Evolutionary conservation across 2,329 filamentous ascomycete genomes (phyloP).

Genomic region (Pseudogymnoascus sp.): DNA sequence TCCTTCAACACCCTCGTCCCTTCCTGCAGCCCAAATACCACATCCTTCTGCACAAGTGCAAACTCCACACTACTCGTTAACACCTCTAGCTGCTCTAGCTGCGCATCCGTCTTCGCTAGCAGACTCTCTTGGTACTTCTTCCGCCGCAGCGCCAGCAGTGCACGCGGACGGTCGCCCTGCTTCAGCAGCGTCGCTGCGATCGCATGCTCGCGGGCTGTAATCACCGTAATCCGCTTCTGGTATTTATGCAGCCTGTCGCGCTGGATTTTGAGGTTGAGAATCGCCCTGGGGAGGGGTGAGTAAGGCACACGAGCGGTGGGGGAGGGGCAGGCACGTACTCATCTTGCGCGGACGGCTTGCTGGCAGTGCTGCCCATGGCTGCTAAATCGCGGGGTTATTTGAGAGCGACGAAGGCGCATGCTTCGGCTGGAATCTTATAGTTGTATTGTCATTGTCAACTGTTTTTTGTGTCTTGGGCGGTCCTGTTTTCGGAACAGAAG

Average conservation of each 20-base stretch:
- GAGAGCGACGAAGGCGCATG: conserved; percentile 1
- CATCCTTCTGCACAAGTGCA: conserved; percentile 92
- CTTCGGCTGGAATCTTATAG: neutral
- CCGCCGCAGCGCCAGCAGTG: conserved; percentile 78
- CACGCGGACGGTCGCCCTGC: conserved; percentile 69
- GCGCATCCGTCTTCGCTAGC: conserved; percentile 79
- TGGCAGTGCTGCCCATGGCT: conserved; percentile 59
- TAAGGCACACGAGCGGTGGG: conserved; percentile 11
- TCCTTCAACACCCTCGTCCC: conserved; percentile 82
- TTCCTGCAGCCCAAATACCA: conserved; percentile 85
- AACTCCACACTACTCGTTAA: conserved; percentile 89
- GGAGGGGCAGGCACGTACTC: conserved; percentile 49
- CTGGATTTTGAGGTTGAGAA: conserved; percentile 95
- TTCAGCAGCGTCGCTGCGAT: conserved; percentile 78
- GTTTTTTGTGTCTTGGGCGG: neutral
- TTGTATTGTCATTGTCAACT: conserved; percentile 11
- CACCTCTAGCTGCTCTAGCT: conserved; percentile 88
- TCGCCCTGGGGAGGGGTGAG: conserved; percentile 54
- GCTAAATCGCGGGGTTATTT: conserved; percentile 6
- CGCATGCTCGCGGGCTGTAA: conserved; percentile 80
- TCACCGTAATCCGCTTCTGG: conserved; percentile 77
- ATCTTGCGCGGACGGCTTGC: conserved; percentile 72
- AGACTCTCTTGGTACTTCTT: conserved; percentile 97
- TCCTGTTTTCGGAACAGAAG: neutral
- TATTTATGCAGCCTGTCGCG: conserved; percentile 96